Evolutionary conservation across 2,329 filamentous ascomycete genomes (phyloP).

Genomic region (Colletotrichum sp.): DNA sequence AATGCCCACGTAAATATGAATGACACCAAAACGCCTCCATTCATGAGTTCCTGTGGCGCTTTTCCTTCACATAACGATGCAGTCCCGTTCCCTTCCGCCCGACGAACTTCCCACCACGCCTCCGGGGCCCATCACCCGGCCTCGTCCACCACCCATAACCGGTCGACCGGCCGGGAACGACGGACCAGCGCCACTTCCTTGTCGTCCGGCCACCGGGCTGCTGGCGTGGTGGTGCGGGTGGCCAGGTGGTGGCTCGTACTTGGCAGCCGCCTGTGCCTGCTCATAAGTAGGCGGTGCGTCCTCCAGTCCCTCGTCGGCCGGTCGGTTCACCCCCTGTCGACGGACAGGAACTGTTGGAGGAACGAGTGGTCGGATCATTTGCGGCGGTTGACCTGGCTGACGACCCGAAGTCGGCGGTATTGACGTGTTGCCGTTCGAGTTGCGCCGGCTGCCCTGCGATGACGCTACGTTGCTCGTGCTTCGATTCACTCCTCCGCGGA

Average conservation of each 20-base stretch:
- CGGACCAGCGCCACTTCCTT: conserved; percentile 6
- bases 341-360: conserved; percentile 45
- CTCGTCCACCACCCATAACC: conserved; percentile 12
- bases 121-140: conserved; percentile 9
- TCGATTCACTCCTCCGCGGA: conserved; percentile 11
- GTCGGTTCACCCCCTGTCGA: conserved; percentile 38
- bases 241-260: conserved; percentile 57
- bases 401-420: conserved; percentile 5
- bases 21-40: not conserved
- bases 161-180: conserved; percentile 6
- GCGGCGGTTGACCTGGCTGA: conserved; percentile 23
- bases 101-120: conserved; percentile 9
- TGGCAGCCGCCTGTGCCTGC: conserved; percentile 55
- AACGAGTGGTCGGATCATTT: conserved; percentile 52
- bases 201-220: conserved; percentile 29
- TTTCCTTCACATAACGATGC: conserved; percentile 50
- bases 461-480: conserved; percentile 8
- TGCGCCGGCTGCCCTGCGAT: conserved; percentile 9
- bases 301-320: conserved; percentile 44
- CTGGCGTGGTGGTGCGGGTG: conserved; percentile 55
- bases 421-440: conserved; percentile 5
- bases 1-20: not conserved
- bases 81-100: conserved; percentile 39
- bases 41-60: not conserved
- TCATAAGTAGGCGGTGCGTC: conserved; percentile 64